Evolutionary conservation across 306 rosid species (phyloP).

Genomic region (Corylus avellana): DNA sequence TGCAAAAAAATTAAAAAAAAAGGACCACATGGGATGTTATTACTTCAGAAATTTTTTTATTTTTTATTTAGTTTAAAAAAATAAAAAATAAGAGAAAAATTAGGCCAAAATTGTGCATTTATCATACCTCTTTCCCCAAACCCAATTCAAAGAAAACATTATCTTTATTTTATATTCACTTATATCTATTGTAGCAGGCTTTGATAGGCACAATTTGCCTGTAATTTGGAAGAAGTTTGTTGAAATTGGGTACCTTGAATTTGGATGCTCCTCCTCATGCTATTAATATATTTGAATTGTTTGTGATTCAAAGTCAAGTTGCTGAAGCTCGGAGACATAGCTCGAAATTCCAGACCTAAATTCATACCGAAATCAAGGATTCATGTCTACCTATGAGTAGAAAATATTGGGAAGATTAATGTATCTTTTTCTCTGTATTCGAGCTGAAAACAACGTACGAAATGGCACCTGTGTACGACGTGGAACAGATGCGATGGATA

Average conservation of each 20-base stretch:
- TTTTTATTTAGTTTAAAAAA: too few relatives aligned
- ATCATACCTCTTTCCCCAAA: too few relatives aligned
- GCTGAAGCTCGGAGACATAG: neutral
- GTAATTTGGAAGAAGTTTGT: neutral
- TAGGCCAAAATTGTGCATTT: too few relatives aligned
- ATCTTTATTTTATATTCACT: too few relatives aligned
- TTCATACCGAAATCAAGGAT: slow-evolving; percentile 12
- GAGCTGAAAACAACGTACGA: neutral
- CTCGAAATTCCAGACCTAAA: neutral
- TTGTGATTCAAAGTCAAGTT: neutral
- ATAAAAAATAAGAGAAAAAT: too few relatives aligned
- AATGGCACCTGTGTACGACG: neutral
- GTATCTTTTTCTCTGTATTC: neutral
- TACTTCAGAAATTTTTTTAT: too few relatives aligned
- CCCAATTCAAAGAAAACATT: too few relatives aligned
- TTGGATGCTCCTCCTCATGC: neutral
- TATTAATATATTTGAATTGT: too few relatives aligned
- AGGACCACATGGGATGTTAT: too few relatives aligned
- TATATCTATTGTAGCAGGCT: too few relatives aligned
- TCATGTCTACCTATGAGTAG: neutral
- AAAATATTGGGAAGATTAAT: neutral
- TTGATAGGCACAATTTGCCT: too few relatives aligned
- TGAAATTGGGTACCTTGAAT: neutral
- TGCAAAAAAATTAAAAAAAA: too few relatives aligned
- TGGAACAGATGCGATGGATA: neutral